Base-by-base conservation (phyloP, 768 basidiomycete genomes). In the Polyporus arcularius region DNA sequence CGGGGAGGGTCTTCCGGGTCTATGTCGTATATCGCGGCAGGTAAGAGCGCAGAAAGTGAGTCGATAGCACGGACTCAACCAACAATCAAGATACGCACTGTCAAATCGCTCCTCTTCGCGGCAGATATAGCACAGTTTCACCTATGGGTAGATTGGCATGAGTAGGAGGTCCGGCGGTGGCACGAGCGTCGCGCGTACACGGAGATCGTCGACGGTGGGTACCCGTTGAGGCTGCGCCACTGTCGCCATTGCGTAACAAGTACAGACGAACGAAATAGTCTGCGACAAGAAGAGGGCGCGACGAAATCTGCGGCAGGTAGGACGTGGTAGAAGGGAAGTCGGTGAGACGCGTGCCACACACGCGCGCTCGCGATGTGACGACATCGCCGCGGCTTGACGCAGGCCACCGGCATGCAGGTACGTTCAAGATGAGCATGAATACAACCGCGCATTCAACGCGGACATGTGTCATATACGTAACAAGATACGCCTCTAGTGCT, bases 121-220 rank as follows among this genome's bases (percentile, higher is more conserved):
- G 67, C 90, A 92, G 58, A 92, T 91, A 71, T 89, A 92, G 64
- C 90, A 92, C 11, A 89, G 77, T 71, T 91, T 92, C 62, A 91
- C 84, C 77, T 82, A 55, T 9, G 58, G 10, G 9, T 1, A 18
- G n/a, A 18, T 0, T 26, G 49, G 26, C n/a, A 39, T 12, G 30
- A 52, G 26, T 15, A 32, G 6, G 35, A 11, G 0, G 53, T 6
- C 16, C 32, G 16, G 48, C 26, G 18, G 18, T 14, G 21, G 3
- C 6, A 9, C 21, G 10, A 41, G 18, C 12, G 56, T 10, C 3
- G 6, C 3, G 6, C 69, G 15, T 57, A 73, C 73, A 47, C 71
- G 61, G 3, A 76, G 71, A 55, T 76, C 74, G 47, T 76, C 58
- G 16, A 76, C 65, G 3, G 72, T 74, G 1, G 74, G 74, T 1